Evolutionary conservation across 345 rosid species (phyloP).

Genomic region (Crucihimalaya himalaica): DNA sequence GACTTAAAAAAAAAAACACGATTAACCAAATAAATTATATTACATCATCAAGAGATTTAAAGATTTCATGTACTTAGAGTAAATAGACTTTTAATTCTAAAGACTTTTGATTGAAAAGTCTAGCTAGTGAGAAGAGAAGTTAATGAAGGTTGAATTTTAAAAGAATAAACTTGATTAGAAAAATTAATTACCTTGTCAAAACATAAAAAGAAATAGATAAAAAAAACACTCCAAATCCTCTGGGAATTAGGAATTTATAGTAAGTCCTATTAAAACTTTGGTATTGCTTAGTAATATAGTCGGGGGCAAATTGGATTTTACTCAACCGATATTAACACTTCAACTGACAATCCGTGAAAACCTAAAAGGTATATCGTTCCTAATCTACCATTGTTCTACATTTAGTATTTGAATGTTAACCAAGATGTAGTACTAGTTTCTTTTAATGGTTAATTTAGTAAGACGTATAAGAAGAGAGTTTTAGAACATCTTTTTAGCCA

Average conservation of each 20-base stretch:
- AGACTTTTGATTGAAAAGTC: neutral
- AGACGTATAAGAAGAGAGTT: neutral
- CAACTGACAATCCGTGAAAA: neutral
- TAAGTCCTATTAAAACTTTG: neutral
- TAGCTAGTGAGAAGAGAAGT: neutral
- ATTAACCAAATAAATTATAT: neutral
- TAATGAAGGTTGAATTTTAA: neutral
- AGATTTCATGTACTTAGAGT: neutral
- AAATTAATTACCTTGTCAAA: neutral
- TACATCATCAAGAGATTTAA: neutral
- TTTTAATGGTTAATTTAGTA: neutral
- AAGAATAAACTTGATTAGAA: neutral
- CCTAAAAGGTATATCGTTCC: neutral
- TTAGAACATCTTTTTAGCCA: neutral
- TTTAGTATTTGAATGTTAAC: neutral
- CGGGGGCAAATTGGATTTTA: conserved; percentile 12
- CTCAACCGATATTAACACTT: conserved; percentile 16
- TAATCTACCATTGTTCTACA: neutral
- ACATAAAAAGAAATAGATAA: neutral
- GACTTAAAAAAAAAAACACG: neutral
- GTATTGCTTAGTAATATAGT: neutral
- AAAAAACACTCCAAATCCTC: neutral
- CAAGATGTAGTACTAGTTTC: neutral
- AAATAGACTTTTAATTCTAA: neutral
- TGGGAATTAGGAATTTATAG: conserved; percentile 7